Evolutionary conservation across 2,329 filamentous ascomycete genomes (phyloP).

Genomic region (Neospermospora avenae): DNA sequence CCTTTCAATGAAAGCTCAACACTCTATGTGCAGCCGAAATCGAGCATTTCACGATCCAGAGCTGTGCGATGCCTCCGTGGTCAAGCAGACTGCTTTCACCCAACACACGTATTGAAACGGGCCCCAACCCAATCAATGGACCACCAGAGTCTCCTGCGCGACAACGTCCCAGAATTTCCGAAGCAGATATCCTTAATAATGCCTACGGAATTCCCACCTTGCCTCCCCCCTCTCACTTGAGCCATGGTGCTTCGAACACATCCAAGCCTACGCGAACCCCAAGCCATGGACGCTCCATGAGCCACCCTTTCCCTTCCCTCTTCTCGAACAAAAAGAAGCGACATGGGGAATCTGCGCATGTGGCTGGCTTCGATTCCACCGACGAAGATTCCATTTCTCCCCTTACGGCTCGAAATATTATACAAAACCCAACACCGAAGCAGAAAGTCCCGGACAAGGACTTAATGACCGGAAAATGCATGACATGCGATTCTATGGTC

Average conservation of each 20-base stretch:
- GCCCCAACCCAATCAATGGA: slow-evolving; percentile 6
- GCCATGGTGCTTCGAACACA: slow-evolving; percentile 14
- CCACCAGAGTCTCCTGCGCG: slow-evolving; percentile 22
- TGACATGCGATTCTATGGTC: slow-evolving; percentile 80
- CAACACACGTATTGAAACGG: slow-evolving; percentile 27
- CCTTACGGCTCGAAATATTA: slow-evolving; percentile 10
- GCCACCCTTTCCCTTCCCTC: slow-evolving; percentile 73
- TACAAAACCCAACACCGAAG: slow-evolving; percentile 32
- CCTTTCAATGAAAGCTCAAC: slow-evolving; percentile 24
- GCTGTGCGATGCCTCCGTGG: slow-evolving; percentile 35
- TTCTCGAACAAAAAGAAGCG: slow-evolving; percentile 61
- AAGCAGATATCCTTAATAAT: slow-evolving; percentile 34
- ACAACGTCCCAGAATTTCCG: slow-evolving; percentile 28
- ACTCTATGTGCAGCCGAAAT: slow-evolving; percentile 17
- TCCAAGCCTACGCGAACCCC: slow-evolving; percentile 17
- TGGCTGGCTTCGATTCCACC: slow-evolving; percentile 42
- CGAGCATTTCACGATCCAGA: slow-evolving; percentile 18
- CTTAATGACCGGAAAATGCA: slow-evolving; percentile 70
- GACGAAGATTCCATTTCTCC: slow-evolving; percentile 42
- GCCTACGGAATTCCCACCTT: slow-evolving; percentile 33
- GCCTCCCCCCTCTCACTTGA: slow-evolving; percentile 18
- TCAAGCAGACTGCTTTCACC: slow-evolving; percentile 31
- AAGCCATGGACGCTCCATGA: slow-evolving; percentile 54
- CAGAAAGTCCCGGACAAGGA: slow-evolving; percentile 49
- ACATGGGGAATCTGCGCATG: slow-evolving; percentile 36